Evolutionary conservation across 176 grass and related monocot genomes (phyloP), one percentile per base, ranked within the genome.

Genomic region (Oryza australiensis): DNA sequence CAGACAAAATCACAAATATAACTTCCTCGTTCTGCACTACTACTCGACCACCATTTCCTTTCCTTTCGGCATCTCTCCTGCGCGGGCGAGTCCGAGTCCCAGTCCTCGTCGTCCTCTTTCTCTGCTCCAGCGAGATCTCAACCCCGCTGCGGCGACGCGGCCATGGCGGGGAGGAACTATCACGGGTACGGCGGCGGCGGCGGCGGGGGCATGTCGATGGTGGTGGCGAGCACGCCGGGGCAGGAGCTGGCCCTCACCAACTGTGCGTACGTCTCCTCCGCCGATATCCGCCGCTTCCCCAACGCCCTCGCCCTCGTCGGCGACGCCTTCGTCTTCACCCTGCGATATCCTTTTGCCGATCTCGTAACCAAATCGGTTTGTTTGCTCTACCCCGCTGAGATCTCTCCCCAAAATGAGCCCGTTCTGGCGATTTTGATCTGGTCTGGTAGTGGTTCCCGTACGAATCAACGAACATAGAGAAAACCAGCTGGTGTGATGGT

Each of bases 201-300:
- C 3, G 68, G 30, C 13, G 77, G n/a, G 7, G 74, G 60, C 28
- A 16, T 49, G 12, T 69, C 88, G 67, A 73, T 90, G 88, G 35
- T 81, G 79, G 88, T 90, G 76, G 92, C 89, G 34, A 98, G 87
- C 90, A 95, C 96, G 85, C 96, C 96, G 76, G 91, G 63, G 78
- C 93, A 93, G 75, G 96, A 98, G 51, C 90, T 98, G 51, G 93
- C 93, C 13, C 92, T 98, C 75, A 91, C 93, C 60, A 98, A 98
- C 84, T 84, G 88, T 66, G 96, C 93, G 14, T 95, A 98, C 62
- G 89, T 91, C 72, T 86, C 91, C 32, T 24, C 75, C 68, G 66
- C 68, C 72, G 96, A 98, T 70, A 60, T 95, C 68, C 87, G 84
- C 46, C 90, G 85, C 72, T 93, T 92, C 65, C 46, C 82, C 71